Conservation (phyloP, 2,329 filamentous ascomycete species). For the Venturia asperata region DNA sequence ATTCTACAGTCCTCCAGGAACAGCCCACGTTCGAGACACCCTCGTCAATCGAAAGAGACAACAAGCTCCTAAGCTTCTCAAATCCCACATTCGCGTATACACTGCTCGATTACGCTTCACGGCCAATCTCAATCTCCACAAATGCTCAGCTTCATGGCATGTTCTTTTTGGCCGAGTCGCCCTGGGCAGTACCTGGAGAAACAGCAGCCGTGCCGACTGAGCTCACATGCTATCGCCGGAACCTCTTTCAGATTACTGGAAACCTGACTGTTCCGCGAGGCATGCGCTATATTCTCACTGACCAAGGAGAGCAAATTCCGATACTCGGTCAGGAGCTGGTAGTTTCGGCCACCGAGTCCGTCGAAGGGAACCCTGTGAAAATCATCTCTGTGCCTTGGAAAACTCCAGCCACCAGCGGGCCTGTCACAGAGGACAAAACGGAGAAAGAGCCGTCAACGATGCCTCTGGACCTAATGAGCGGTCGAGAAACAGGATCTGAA, state of each 20-base stretch:
- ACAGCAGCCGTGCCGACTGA: constrained; percentile 61
- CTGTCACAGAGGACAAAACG: constrained; percentile 48
- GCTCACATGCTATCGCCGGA: constrained; percentile 90
- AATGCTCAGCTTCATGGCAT: constrained; percentile 76
- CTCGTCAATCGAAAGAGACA: constrained; percentile 53
- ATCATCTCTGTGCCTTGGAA: constrained; percentile 98
- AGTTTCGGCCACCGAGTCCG: constrained; percentile 88
- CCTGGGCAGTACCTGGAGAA: constrained; percentile 53
- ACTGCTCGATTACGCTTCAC: constrained; percentile 59
- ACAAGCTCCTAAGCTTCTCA: constrained; percentile 49
- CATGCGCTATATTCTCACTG: constrained; percentile 71
- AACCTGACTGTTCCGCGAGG: constrained; percentile 74
- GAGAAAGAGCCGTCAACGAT: constrained; percentile 85
- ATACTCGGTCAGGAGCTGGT: constrained; percentile 78
- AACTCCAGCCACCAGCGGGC: constrained; percentile 67
- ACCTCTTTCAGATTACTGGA: constrained; percentile 92
- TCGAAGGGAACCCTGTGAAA: constrained; percentile 84
- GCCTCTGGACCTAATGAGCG: constrained; percentile 58
- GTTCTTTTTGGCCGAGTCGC: constrained; percentile 81
- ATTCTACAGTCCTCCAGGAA: constrained; percentile 33
- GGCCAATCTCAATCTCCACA: constrained; percentile 58
- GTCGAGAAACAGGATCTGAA: constrained; percentile 69
- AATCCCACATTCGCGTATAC: constrained; percentile 46
- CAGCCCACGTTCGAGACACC: constrained; percentile 44
- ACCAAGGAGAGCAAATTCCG: constrained; percentile 75